Percentiles rank a stretch among this genome's conserved stretches.
These are phyloP conservation scores for Trypanosomatidae sp. DNA, from an alignment of 208 protist genomes.

Conservation along the genomic window DNA sequence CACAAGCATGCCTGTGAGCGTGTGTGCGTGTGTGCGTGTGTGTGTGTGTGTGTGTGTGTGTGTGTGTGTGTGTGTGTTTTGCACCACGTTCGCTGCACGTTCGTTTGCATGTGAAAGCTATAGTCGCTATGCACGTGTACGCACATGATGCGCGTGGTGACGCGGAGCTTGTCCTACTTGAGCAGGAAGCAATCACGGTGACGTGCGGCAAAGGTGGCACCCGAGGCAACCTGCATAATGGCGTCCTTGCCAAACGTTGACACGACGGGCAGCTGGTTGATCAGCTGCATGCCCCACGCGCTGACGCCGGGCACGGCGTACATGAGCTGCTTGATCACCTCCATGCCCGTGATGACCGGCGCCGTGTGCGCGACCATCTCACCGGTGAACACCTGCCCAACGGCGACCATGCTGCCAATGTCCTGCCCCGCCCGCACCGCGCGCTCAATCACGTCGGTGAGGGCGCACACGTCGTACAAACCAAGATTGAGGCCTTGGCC, in stretches of 20 bases:
- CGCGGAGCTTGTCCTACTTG: too few relatives aligned
- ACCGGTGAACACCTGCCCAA: constrained; percentile 54
- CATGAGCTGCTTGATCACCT: constrained; percentile 50
- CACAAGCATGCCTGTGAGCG: too few relatives aligned
- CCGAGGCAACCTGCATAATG: constrained; percentile 67
- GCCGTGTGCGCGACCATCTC: constrained; percentile 68
- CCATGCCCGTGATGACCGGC: constrained; percentile 67
- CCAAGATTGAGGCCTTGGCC: constrained; percentile 90
- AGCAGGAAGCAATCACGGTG: constrained; percentile 46
- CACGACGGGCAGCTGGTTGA: constrained; percentile 48
- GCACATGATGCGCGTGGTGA: too few relatives aligned
- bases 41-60: too few relatives aligned
- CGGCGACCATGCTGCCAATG: constrained; percentile 51
- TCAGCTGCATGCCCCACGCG: constrained; percentile 45
- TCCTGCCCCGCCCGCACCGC: constrained; percentile 60
- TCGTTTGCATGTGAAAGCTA: background rate
- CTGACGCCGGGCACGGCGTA: constrained; percentile 27
- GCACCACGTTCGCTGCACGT: background rate
- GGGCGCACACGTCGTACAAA: constrained; percentile 73
- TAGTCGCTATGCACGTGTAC: background rate
- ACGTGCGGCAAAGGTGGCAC: constrained; percentile 42
- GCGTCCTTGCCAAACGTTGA: constrained; percentile 64
- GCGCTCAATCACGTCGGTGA: constrained; percentile 41
- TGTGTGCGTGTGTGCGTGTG: too few relatives aligned
- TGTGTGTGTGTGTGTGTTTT: too few relatives aligned